phyloP scores from a whole-genome alignment of 306 rosid genomes.

The Lagenaria siceraria region DNA sequence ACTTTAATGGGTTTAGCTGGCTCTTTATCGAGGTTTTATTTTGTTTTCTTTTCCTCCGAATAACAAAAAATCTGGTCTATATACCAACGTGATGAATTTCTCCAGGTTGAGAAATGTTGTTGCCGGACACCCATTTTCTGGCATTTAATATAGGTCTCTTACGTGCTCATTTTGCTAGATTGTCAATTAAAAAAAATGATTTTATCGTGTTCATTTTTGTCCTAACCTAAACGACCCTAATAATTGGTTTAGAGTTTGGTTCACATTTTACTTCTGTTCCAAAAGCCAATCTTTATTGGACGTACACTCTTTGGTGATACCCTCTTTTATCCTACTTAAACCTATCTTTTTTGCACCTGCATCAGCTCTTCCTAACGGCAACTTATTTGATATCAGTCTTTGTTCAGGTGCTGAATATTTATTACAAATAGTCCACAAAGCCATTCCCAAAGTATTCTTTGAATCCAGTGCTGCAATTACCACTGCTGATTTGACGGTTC shows the following conservation, averaged over 20 bases:
- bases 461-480: constrained; percentile 47
- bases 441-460: constrained; percentile 59
- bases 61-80: background rate
- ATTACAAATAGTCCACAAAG: constrained; percentile 47
- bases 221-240: background rate
- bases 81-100: background rate
- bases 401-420: constrained; percentile 86
- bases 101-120: background rate
- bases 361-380: constrained; percentile 26
- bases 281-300: background rate
- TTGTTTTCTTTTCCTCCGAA: background rate
- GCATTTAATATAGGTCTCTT: background rate
- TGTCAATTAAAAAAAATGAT: background rate
- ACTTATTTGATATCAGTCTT: constrained; percentile 53
- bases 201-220: background rate
- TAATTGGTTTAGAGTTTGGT: background rate
- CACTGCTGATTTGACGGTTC: constrained; percentile 64
- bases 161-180: background rate
- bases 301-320: background rate
- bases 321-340: background rate
- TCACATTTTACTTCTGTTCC: background rate
- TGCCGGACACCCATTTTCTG: background rate
- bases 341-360: background rate
- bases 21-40: constrained; percentile 71
- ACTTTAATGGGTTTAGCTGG: constrained; percentile 63